A percentile compares a stretch with the other conserved stretches of the same genome.
phyloP scores from a whole-genome alignment of 179 eudicot genomes.

The Drosera spatulata region DNA sequence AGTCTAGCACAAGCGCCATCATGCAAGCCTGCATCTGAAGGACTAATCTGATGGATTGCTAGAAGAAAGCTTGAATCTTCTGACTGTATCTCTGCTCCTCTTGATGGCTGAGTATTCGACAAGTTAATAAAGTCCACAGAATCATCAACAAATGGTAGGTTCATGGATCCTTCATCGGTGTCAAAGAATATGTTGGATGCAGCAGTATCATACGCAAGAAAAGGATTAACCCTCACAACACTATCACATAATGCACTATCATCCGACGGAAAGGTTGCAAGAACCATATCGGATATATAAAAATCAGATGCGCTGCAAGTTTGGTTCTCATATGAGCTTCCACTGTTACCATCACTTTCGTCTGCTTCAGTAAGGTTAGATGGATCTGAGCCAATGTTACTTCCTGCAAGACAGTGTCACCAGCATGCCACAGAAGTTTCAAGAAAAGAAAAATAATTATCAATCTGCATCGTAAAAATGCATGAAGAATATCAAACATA shows the following conservation, averaged over 20 bases:
- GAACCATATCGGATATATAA: slow-evolving; percentile 60
- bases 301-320: slow-evolving; percentile 72
- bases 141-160: slow-evolving; percentile 59
- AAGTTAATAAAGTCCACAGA: slow-evolving; percentile 29
- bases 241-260: slow-evolving; percentile 32
- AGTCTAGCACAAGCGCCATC: slow-evolving; percentile 32
- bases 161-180: slow-evolving; percentile 42
- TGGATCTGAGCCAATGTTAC: slow-evolving; percentile 27
- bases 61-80: slow-evolving; percentile 57
- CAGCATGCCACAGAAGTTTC: too few species aligned
- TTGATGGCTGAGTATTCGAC: slow-evolving; percentile 25
- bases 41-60: slow-evolving; percentile 68
- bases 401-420: slow-evolving; percentile 20
- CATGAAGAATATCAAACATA: too few species aligned
- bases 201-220: slow-evolving; percentile 47
- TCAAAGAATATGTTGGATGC: slow-evolving; percentile 49
- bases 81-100: slow-evolving; percentile 23
- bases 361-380: slow-evolving; percentile 27
- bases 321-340: slow-evolving; percentile 51
- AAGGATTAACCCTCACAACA: slow-evolving; percentile 22
- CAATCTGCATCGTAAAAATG: too few species aligned
- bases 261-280: slow-evolving; percentile 50
- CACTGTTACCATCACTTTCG: slow-evolving; percentile 60
- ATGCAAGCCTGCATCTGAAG: slow-evolving; percentile 55
- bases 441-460: too few species aligned